A percentile compares a stretch with the other conserved stretches of the same genome.
Evolutionary conservation across 352 stramenopile species (phyloP).

Genomic region (Phytophthora ramorum): DNA sequence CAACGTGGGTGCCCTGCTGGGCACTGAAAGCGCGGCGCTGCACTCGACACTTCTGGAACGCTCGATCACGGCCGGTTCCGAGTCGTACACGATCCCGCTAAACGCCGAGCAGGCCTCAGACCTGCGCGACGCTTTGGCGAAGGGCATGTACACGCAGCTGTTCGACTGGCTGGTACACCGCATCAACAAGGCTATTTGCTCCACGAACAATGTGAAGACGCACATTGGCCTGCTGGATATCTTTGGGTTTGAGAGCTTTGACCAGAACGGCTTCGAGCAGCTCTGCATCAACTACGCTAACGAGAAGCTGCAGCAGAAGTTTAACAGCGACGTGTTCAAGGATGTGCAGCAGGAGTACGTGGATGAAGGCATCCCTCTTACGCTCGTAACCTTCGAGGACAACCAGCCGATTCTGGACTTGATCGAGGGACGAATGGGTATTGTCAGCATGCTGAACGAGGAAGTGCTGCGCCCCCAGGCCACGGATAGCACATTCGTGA

Average conservation of each 20-base stretch:
- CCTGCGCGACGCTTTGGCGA: constrained; percentile 95
- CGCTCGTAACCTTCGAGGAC: constrained; percentile 90
- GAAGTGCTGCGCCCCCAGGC: constrained; percentile 92
- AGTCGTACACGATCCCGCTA: constrained; percentile 94
- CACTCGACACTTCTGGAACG: constrained; percentile 90
- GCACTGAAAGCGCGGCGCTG: constrained; percentile 73
- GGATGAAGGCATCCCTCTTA: constrained; percentile 90
- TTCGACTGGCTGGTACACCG: constrained; percentile 97
- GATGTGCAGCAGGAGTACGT: constrained; percentile 96
- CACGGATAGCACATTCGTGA: constrained; percentile 84
- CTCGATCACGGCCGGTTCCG: constrained; percentile 92
- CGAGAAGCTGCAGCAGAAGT: constrained; percentile 91
- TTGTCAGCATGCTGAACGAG: constrained; percentile 95
- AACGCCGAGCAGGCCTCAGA: constrained; percentile 90
- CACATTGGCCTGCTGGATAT: constrained; percentile 96
- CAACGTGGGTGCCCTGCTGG: constrained; percentile 64
- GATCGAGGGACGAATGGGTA: constrained; percentile 88
- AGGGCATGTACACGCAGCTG: constrained; percentile 95
- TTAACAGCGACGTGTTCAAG: constrained; percentile 96
- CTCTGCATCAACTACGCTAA: constrained; percentile 94
- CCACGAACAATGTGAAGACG: constrained; percentile 71
- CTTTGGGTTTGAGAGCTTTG: constrained; percentile 96
- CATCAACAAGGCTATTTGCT: constrained; percentile 84
- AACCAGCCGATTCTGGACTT: constrained; percentile 93
- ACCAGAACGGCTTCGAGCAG: constrained; percentile 91